phyloP scores from a whole-genome alignment of 2,329 filamentous ascomycete genomes.

The Cryphonectria radicalis region DNA sequence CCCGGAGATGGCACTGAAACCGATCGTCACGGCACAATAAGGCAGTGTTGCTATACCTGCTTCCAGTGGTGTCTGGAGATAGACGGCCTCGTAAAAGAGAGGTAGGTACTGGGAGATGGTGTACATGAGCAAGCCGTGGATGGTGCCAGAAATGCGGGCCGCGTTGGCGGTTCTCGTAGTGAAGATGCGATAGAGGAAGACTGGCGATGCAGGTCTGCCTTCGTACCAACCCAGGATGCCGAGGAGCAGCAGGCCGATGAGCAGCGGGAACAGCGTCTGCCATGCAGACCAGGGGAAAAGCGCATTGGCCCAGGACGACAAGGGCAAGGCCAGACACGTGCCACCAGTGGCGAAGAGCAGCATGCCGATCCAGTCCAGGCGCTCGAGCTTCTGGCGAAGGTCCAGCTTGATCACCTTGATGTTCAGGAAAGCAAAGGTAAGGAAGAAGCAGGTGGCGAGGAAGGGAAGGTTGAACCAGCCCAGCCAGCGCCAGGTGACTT shows the following conservation, averaged over 20 bases:
- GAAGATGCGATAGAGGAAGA: background rate
- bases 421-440: background rate
- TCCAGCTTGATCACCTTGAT: background rate
- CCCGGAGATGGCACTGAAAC: background rate
- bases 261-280: background rate
- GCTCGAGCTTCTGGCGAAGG: background rate
- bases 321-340: background rate
- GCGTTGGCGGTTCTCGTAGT: background rate
- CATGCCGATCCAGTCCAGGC: background rate
- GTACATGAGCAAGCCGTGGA: background rate
- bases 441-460: background rate
- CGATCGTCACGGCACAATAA: background rate
- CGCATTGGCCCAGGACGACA: background rate
- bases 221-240: background rate
- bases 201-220: background rate
- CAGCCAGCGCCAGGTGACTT: background rate
- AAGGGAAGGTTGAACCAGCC: background rate
- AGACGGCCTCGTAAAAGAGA: background rate
- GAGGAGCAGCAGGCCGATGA: background rate
- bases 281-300: background rate
- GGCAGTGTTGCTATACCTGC: background rate
- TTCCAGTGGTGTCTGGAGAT: background rate
- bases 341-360: background rate
- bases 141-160: background rate
- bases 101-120: background rate